phyloP scores from a whole-genome alignment of 2,329 filamentous ascomycete genomes.

The Colletotrichum trifolii region DNA sequence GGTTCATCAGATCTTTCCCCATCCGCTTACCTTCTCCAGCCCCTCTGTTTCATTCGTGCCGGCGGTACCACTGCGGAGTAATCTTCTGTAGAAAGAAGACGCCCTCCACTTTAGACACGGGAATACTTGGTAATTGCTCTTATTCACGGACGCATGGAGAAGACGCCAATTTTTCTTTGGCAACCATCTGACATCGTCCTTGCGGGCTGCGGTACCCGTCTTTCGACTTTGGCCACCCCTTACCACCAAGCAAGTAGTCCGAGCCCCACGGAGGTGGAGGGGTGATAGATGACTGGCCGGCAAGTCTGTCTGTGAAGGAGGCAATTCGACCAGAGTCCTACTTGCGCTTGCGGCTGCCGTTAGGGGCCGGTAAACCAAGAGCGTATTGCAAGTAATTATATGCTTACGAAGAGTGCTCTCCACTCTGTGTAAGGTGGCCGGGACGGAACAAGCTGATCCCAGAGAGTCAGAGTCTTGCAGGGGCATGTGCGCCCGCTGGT shows the following conservation, averaged over 20 bases:
- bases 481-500: slow-evolving; percentile 21
- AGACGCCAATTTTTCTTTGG: slow-evolving; percentile 17
- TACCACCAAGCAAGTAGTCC: not conserved
- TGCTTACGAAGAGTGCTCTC: not conserved
- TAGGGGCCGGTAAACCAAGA: not conserved
- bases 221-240: no score
- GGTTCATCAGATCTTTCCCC: slow-evolving; percentile 33
- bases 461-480: slow-evolving; percentile 9
- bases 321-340: not conserved
- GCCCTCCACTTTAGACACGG: slow-evolving; percentile 5
- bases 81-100: no score
- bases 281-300: not conserved
- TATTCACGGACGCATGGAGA: slow-evolving; percentile 5
- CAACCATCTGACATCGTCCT: slow-evolving; percentile 4
- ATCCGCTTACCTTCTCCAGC: slow-evolving; percentile 24
- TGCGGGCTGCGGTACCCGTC: slow-evolving; percentile 29
- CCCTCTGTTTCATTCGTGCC: slow-evolving; percentile 15
- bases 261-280: slow-evolving; percentile 16
- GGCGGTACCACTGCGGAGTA: not conserved
- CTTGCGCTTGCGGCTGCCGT: slow-evolving; percentile 29
- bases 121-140: slow-evolving; percentile 20
- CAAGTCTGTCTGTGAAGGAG: slow-evolving; percentile 5
- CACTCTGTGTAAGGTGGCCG: slow-evolving; percentile 1
- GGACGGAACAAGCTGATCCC: slow-evolving; percentile 28
- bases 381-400: not conserved